Conservation (phyloP, 75 land plant species). For the Gnetum montanum region DNA sequence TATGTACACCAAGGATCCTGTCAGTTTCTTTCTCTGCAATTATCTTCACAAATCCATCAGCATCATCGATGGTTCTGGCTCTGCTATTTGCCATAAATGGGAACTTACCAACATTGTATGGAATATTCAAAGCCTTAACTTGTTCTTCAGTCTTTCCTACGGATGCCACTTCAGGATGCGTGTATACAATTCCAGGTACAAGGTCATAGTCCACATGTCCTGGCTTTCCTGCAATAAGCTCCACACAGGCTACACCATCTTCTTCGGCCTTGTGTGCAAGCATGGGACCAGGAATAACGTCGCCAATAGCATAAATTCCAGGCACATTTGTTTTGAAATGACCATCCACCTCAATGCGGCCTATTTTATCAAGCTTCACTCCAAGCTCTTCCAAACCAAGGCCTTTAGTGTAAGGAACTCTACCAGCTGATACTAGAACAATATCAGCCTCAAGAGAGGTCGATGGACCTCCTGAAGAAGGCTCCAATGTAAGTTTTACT, state of each 20-base stretch:
- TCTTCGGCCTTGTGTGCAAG: constrained; percentile 98
- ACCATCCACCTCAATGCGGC: constrained; percentile 64
- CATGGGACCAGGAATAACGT: constrained; percentile 96
- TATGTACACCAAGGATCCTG: constrained; percentile 84
- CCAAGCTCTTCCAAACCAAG: constrained; percentile 82
- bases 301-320: constrained; percentile 91
- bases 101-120: constrained; percentile 78
- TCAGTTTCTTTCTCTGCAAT: constrained; percentile 89
- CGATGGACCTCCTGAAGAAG: constrained; percentile 80
- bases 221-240: constrained; percentile 82
- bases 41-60: constrained; percentile 90
- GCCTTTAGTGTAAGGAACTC: constrained; percentile 71
- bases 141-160: constrained; percentile 97
- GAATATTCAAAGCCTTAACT: constrained; percentile 65
- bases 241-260: constrained; percentile 95
- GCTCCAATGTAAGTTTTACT: constrained; percentile 73
- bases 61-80: constrained; percentile 92
- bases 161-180: constrained; percentile 89
- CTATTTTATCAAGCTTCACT: constrained; percentile 79
- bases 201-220: constrained; percentile 95
- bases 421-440: constrained; percentile 90
- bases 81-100: constrained; percentile 96
- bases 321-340: constrained; percentile 64
- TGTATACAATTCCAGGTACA: constrained; percentile 93
- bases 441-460: constrained; percentile 80